Evolutionary conservation across 2,329 filamentous ascomycete species (phyloP), one percentile per base, ranked within the genome.

Genomic region (Botrytis fragariae): DNA sequence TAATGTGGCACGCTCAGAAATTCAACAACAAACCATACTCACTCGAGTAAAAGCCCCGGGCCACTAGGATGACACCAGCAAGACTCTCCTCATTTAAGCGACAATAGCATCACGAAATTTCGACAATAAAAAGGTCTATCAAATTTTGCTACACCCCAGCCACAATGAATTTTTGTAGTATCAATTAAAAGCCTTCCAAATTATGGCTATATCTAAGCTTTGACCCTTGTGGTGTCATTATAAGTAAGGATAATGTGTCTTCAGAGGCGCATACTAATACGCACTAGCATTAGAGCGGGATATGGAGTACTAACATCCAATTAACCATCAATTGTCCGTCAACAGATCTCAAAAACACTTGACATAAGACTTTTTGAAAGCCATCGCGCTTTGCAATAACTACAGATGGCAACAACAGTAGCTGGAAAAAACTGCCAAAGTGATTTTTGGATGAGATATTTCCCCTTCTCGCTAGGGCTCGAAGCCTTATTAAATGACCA

Each of bases 21-120:
- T 57, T 44, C 10, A 57, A 32, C 2, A 32, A n/a, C 20, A 18
- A 1, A 16, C 18, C 37, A 3, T 59, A 57, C n/a, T 59, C n/a
- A 14, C n/a, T 69, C n/a, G 6, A 57, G 37, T 42, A 25, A 18
- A 10, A 14, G 3, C 20, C 14, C 22, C 5, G 4, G 22, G 29
- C 1, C 18, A 29, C 2, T 42, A 1, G 10, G 6, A 57, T 42
- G 8, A 25, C 29, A 69, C 12, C 12, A 12, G 51, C 14, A 54
- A 69, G 22, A 57, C 5, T 12, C 65, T 69, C 65, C 65, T 57
- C 57, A 10, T 42, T 69, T 69, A 69, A 57, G 65, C 65, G 65
- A 69, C 35, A 69, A 59, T 44, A 1, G 18, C n/a, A 44, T 16
- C 35, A 12, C 18, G 37, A 25, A 69, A 42, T 12, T 69, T 69